Evolutionary conservation across 2,329 filamentous ascomycete genomes (phyloP), one percentile per base, ranked within the genome.

Genomic region (Pseudomassariella vexata): DNA sequence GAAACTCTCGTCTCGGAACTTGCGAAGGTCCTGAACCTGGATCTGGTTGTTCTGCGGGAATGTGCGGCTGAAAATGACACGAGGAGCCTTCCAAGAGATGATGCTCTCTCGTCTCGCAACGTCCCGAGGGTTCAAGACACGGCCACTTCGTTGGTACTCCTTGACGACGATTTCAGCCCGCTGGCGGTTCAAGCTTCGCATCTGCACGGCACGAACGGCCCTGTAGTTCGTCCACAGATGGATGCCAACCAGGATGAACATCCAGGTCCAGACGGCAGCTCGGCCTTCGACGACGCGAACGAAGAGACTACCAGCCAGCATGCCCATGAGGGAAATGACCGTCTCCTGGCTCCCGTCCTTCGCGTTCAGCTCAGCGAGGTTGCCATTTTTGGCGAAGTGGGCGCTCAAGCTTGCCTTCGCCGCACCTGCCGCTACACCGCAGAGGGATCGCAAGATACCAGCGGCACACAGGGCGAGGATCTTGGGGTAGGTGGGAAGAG

Each of bases 341-440:
- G 90, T 96, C 60, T 96, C 92, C 62, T 96, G 92, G 44, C 85
- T 94, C 9, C 88, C 88, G 55, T 96, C 90, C 31, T 56, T 80
- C 35, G 90, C 89, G 60, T 95, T 96, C 35, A 98, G 69, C 57
- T 96, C 90, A 2, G 86, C 90, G 26, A 96, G 62, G 55, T 95
- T 96, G 22, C 87, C 85, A 52, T 79, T 79, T 44, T 70, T 77
- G 7, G 90, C 88, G 65, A 98, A 96, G 60, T 98, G 92, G 9
- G 86, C 84, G 52, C 85, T 92, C 45, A 98, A 62, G 39, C 84
- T 89, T 2, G 90, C 90, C 59, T 96, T 96, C 41, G 85, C 84
- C 34, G 86, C 88, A 9, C 85, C 87, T 1, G 87, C 90, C 0
- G 90, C 85, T 5, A 96, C 88, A 17, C 90, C 92, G 52, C 92